Conservation (phyloP, 169 alveolate species). For the Cardiosporidium cionae region DNA sequence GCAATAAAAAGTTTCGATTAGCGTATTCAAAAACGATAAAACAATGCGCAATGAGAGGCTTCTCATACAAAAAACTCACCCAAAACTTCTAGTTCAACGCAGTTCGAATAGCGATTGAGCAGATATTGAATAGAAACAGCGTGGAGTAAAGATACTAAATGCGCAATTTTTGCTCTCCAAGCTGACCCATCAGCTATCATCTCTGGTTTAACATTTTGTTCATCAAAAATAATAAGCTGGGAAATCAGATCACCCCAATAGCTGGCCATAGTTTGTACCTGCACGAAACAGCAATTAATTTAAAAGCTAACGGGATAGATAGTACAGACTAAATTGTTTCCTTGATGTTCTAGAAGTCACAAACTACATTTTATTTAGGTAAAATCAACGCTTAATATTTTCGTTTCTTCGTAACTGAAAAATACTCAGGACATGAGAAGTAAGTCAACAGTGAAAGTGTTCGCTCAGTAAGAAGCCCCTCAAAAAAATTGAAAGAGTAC, state of each 20-base stretch:
- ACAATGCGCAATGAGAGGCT: no score
- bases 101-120: neutral
- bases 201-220: neutral
- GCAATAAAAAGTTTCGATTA: no score
- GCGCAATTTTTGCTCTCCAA: constrained; percentile 5
- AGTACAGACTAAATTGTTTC: neutral
- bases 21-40: no score
- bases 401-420: no score
- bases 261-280: constrained; percentile 12
- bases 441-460: no score
- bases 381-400: no score
- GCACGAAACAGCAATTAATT: neutral
- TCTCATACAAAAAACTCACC: neutral
- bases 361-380: no score
- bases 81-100: constrained; percentile 4
- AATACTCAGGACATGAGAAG: no score
- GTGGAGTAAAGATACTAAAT: constrained; percentile 7
- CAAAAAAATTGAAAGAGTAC: no score
- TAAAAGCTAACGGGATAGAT: neutral
- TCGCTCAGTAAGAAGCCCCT: no score
- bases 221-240: neutral
- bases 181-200: neutral
- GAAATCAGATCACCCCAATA: constrained; percentile 10
- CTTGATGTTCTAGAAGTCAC: no score
- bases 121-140: constrained; percentile 16